Evolutionary conservation across 78 protist species (phyloP), one percentile per base, ranked within the genome.

Genomic region (Emiliania huxleyi): DNA sequence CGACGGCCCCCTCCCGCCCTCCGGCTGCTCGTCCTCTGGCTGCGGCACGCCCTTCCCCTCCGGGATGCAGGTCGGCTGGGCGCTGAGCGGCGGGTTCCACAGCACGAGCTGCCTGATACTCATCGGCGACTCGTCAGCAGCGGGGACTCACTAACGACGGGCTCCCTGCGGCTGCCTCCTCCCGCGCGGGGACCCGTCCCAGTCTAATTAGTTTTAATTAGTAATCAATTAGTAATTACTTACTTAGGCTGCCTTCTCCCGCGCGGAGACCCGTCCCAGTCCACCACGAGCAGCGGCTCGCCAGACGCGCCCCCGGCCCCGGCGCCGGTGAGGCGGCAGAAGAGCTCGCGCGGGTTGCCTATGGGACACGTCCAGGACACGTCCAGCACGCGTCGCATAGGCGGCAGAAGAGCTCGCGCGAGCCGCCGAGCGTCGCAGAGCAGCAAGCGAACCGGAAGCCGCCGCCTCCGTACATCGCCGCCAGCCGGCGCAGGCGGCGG

Each of bases 341-440:
- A 77, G 91, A 69, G 96, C 52, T 62, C 93, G 38, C 0, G 37
- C 23, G 96, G 94, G 25, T 91, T 92, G 83, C 79, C n/a, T n/a
- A n/a, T n/a, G n/a, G n/a, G n/a, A n/a, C n/a, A n/a, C n/a, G n/a
- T n/a, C n/a, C n/a, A n/a, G n/a, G n/a, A n/a, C n/a, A n/a, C n/a
- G n/a, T n/a, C n/a, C n/a, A n/a, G n/a, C n/a, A n/a, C n/a, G n/a
- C n/a, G n/a, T 90, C 8, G n/a, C n/a, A n/a, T n/a, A n/a, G n/a
- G n/a, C n/a, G n/a, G n/a, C n/a, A n/a, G n/a, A n/a, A n/a, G 90
- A 69, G 96, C 49, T 56, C 91, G 40, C 0, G 23, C n/a, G 96
- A 93, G 23, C 88, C 90, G 81, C 77, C 93, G 8, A 92, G 42
- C 38, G 96, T 95, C 22, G 96, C 96, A 19, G 95, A 79, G 92